Evolutionary conservation across 495 filamentous ascomycete genomes (phyloP).

Genomic region (Copromyces sp.): DNA sequence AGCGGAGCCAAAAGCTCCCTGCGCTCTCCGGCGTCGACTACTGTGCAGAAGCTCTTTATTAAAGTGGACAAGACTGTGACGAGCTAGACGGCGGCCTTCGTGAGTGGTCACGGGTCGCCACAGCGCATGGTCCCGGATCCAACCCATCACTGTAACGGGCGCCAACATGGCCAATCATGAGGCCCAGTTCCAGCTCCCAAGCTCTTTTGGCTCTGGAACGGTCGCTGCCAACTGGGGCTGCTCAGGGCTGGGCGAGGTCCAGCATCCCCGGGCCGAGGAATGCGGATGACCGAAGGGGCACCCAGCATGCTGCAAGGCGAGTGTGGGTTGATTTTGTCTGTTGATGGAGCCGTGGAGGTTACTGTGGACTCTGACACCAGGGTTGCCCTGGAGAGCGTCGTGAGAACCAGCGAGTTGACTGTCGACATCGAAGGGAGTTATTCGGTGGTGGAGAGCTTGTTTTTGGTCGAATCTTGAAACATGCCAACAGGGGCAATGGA

Average conservation of each 20-base stretch:
- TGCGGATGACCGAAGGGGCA: background rate
- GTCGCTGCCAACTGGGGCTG: background rate
- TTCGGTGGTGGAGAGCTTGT: background rate
- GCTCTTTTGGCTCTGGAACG: conserved; percentile 11
- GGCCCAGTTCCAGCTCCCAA: conserved; percentile 9
- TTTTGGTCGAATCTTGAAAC: background rate
- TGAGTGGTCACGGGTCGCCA: conserved; percentile 11
- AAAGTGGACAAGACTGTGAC: background rate
- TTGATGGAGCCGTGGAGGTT: background rate
- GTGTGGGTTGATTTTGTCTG: background rate
- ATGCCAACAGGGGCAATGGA: background rate
- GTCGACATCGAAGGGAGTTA: background rate
- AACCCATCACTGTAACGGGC: conserved; percentile 30
- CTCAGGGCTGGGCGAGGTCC: background rate
- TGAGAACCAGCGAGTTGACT: background rate
- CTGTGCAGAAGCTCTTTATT: background rate
- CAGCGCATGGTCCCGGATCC: conserved; percentile 6
- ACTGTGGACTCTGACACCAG: conserved; percentile 4
- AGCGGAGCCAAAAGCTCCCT: background rate
- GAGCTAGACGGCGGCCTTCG: background rate
- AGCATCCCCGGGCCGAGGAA: conserved; percentile 6
- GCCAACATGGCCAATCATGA: conserved; percentile 35
- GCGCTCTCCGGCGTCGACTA: background rate
- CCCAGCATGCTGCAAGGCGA: background rate
- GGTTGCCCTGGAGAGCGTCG: background rate